Evolutionary conservation across 2,329 filamentous ascomycete genomes (phyloP), one percentile per base, ranked within the genome.

Genomic region (Whalleya microplaca): DNA sequence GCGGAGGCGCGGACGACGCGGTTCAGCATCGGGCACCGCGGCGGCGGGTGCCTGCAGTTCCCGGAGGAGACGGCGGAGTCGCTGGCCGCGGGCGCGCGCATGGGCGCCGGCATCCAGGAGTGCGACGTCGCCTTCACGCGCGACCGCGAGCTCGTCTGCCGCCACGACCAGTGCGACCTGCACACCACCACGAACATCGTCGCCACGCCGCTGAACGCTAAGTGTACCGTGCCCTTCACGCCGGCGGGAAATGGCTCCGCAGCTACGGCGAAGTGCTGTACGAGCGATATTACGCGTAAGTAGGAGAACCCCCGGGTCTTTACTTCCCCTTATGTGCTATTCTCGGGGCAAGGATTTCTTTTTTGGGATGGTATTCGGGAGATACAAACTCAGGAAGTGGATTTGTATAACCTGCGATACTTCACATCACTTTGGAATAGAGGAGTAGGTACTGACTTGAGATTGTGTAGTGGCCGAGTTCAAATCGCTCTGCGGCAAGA

Each of bases 111-210:
- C 42, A 78, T 88, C 43, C 79, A 87, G 49, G 86, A 89, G 72
- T 89, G 86, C 71, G 86, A 89, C 69, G 85, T 88, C 16, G 78
- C 83, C 37, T 89, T 89, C 73, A 89, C 86, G 56, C 80, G 77
- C 61, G 86, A 89, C 71, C 78, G 79, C 27, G 73, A 85, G 67
- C 81, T 89, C n/a, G 86, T 89, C 44, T 89, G 86, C 74, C 82
- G 86, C 46, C 86, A 89, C 73, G 82, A 80, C 45, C 82, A 87
- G 63, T 89, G 86, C 72, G 86, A 89, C 65, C 73, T 89, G 41
- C 86, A 89, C 75, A 86, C 83, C 20, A 89, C 86, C 8, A 89
- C 86, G 68, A 83, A 90, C 74, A 87, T 90, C 67, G 78, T 89
- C 61, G 71, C 78, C 46, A 77, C 86, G 10, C 80, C 83, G 61